phyloP scores from a whole-genome alignment of 257 asterid genomes.

The Solanum gandarillasii region DNA sequence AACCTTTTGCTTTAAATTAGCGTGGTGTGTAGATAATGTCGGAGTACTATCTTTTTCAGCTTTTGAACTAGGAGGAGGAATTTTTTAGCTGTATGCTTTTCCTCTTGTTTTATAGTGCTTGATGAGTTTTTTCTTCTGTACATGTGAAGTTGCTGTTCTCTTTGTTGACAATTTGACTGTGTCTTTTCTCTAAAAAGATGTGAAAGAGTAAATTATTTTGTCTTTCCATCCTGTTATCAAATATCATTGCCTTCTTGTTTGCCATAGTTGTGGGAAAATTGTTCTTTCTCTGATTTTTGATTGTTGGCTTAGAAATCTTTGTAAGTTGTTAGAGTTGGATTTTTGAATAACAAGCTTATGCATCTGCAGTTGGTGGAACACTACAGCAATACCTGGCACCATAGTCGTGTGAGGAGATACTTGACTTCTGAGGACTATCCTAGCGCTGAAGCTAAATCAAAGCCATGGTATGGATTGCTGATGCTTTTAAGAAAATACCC shows the following conservation, averaged over 20 bases:
- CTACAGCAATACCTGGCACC: slow-evolving; percentile 70
- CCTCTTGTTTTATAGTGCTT: not conserved
- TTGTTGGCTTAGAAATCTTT: not conserved
- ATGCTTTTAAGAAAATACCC: slow-evolving; percentile 78
- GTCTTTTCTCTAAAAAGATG: not conserved
- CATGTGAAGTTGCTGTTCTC: not conserved
- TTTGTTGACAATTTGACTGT: not conserved
- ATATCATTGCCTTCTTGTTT: not conserved
- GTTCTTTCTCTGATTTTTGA: not conserved
- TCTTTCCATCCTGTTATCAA: not conserved
- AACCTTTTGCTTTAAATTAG: not conserved
- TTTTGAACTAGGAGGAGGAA: not conserved
- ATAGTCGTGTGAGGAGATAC: slow-evolving; percentile 75
- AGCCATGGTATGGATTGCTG: slow-evolving; percentile 93
- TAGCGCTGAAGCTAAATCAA: slow-evolving; percentile 54
- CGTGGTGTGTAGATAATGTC: not conserved
- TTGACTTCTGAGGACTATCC: slow-evolving; percentile 66
- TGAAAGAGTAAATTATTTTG: not conserved
- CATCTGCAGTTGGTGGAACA: slow-evolving; percentile 66
- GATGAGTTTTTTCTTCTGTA: not conserved
- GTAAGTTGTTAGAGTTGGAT: not conserved
- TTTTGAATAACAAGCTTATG: not conserved
- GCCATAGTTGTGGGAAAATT: not conserved
- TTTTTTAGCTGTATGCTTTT: not conserved
- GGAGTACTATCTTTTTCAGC: not conserved